Evolutionary conservation across 2,329 filamentous ascomycete species (phyloP), one percentile per base, ranked within the genome.

Genomic region (Sporothrix pseudoabietina): DNA sequence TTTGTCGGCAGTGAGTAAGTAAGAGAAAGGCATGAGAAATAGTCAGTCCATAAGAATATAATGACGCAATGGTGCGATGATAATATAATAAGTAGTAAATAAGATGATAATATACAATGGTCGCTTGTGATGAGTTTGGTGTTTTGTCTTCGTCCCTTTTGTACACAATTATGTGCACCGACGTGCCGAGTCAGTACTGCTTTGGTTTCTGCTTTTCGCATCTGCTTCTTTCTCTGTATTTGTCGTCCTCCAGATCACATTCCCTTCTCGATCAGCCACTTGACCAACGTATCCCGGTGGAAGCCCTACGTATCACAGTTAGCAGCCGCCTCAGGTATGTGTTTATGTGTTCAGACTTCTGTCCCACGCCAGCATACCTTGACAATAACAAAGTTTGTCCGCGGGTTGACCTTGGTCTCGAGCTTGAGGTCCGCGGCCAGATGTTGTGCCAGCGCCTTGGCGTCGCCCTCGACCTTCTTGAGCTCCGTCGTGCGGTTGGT

Each of bases 391-490:
- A 97, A 91, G 69, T 87, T 87, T 61, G 92, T 97, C 69, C 91
- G 83, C 26, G 83, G 83, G 76, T 88, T 88, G 61, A 89, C 76
- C 16, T 87, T 83, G 69, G 85, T 79, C 32, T 86, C 82, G 57
- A 95, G 78, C 1, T 84, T 82, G 75, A 97, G 81, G 12, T 85
- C 86, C 26, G 82, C 79, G 52, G 85, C 83, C 73, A 98, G 80
- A 77, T 94, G 91, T 49, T 86, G 81, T 75, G 88, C 85, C 76
- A 98, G 80, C 3, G 84, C 87, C 44, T 84, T 81, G 69, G 89
- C 79, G 80, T 97, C 87, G 19, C 96, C 96, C 73, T 93, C 89
- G 69, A 95, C 87, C 82, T 92, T 94, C 80, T 94, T 92, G 72
- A 99, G 83, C 73, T 89, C 82, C 5, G 95, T 97, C 78, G 92